Conservation (phyloP, 2,329 filamentous ascomycete species). For the Claviceps sp. region DNA sequence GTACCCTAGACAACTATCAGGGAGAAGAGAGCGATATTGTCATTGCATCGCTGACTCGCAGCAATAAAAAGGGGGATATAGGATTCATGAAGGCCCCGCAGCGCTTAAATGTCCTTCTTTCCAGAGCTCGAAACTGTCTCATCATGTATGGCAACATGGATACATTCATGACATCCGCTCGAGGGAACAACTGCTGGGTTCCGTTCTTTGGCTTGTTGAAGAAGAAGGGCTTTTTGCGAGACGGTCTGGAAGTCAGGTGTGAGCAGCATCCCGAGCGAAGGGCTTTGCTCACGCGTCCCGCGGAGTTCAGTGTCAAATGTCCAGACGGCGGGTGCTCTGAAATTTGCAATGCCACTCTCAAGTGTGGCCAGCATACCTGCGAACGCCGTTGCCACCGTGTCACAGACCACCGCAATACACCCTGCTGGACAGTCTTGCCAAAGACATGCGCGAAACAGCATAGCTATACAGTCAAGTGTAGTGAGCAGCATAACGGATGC, state of each 20-base stretch:
- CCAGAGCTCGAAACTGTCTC: slow-evolving; percentile 49
- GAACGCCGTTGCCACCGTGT: slow-evolving; percentile 48
- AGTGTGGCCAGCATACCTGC: slow-evolving; percentile 48
- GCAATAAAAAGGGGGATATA: slow-evolving; percentile 50
- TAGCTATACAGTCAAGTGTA: slow-evolving; percentile 31
- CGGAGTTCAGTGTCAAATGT: slow-evolving; percentile 47
- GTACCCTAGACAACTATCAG: slow-evolving; percentile 55
- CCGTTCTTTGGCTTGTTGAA: slow-evolving; percentile 31
- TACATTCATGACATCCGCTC: slow-evolving; percentile 40
- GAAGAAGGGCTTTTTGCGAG: slow-evolving; percentile 35
- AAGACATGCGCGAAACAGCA: slow-evolving; percentile 41
- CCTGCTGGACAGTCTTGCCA: slow-evolving; percentile 23
- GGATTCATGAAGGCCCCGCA: slow-evolving; percentile 57
- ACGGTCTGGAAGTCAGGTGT: slow-evolving; percentile 48
- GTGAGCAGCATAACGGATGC: slow-evolving; percentile 27
- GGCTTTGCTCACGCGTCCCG: slow-evolving; percentile 30
- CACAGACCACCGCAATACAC: slow-evolving; percentile 38
- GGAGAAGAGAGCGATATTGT: slow-evolving; percentile 66
- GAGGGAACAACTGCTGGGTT: not conserved
- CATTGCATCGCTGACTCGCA: slow-evolving; percentile 52
- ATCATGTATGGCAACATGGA: slow-evolving; percentile 58
- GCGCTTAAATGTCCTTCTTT: slow-evolving; percentile 56
- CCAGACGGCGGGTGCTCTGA: slow-evolving; percentile 59
- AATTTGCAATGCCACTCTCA: slow-evolving; percentile 38
- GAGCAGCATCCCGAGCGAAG: slow-evolving; percentile 41